A percentile compares a stretch with the other conserved stretches of the same genome.
phyloP scores from a whole-genome alignment of 768 basidiomycete species.

The Kwoniella shandongensis region DNA sequence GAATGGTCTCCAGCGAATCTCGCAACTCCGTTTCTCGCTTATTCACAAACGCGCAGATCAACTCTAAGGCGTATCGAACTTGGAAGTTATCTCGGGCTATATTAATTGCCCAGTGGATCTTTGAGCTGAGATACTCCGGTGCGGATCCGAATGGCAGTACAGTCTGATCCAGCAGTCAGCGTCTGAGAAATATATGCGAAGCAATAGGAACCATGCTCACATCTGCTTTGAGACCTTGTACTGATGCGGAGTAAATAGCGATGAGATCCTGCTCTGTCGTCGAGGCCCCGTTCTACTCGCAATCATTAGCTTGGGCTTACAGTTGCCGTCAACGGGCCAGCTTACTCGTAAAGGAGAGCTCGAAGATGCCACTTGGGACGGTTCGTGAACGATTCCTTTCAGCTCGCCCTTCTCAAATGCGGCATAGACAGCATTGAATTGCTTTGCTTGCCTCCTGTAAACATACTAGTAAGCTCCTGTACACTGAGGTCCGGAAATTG shows the following conservation, averaged over 20 bases:
- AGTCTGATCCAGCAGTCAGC: conserved; percentile 56
- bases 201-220: conserved; percentile 54
- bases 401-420: conserved; percentile 64
- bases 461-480: too few relatives aligned
- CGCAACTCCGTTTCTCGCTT: conserved; percentile 60
- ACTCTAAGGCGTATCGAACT: conserved; percentile 40
- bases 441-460: conserved; percentile 67
- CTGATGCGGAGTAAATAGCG: conserved; percentile 65
- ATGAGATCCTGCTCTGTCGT: conserved; percentile 65
- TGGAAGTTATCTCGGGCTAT: conserved; percentile 47
- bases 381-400: conserved; percentile 60
- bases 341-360: conserved; percentile 31
- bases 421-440: conserved; percentile 60
- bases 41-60: conserved; percentile 72
- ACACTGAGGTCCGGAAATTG: too few relatives aligned
- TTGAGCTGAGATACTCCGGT: conserved; percentile 59
- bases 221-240: conserved; percentile 68
- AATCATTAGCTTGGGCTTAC: not conserved
- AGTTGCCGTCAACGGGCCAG: conserved; percentile 16
- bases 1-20: conserved; percentile 25
- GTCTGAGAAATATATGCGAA: not conserved
- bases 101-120: conserved; percentile 65
- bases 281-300: conserved; percentile 57
- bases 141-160: conserved; percentile 59
- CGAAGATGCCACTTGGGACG: conserved; percentile 57